Percentiles rank a stretch among this genome's conserved stretches.
phyloP scores from a whole-genome alignment of 164 flowering plant genomes.

The Saururus chinensis region DNA sequence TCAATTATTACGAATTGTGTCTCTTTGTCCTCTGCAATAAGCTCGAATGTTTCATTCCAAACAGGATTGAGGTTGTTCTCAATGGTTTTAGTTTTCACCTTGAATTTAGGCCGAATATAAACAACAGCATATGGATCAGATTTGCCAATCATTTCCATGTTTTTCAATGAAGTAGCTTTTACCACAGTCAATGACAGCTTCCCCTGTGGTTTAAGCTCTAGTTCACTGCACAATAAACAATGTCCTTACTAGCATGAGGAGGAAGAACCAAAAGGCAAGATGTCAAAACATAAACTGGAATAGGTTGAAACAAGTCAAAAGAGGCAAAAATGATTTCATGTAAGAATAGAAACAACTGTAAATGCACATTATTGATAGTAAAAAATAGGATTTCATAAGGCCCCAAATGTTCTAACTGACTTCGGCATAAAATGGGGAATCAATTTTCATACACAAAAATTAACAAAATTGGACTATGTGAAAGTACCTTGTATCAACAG shows the following conservation, averaged over 20 bases:
- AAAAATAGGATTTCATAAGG: not conserved
- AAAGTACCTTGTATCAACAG: constrained; percentile 72
- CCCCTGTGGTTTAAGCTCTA: constrained; percentile 97
- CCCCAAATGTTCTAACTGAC: not conserved
- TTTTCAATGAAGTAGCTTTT: constrained; percentile 78
- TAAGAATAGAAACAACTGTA: not conserved
- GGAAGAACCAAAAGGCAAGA: no score
- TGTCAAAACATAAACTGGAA: not conserved
- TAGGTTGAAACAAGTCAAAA: no score
- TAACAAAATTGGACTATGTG: not conserved
- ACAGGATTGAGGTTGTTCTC: constrained; percentile 89
- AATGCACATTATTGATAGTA: not conserved
- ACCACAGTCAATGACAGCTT: constrained; percentile 52
- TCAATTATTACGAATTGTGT: constrained; percentile 77
- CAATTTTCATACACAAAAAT: not conserved
- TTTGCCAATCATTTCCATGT: constrained; percentile 97
- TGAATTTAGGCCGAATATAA: constrained; percentile 67
- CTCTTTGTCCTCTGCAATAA: constrained; percentile 95
- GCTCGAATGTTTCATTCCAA: constrained; percentile 81
- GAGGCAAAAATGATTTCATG: not conserved
- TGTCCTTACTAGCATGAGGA: not conserved
- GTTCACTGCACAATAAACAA: constrained; percentile 53
- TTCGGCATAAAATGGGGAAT: not conserved
- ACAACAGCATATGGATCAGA: constrained; percentile 89
- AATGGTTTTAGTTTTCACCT: constrained; percentile 65